Evolutionary conservation across 106 monocot species (phyloP), one percentile per base, ranked within the genome.

Genomic region (Dendrobium huoshanense): DNA sequence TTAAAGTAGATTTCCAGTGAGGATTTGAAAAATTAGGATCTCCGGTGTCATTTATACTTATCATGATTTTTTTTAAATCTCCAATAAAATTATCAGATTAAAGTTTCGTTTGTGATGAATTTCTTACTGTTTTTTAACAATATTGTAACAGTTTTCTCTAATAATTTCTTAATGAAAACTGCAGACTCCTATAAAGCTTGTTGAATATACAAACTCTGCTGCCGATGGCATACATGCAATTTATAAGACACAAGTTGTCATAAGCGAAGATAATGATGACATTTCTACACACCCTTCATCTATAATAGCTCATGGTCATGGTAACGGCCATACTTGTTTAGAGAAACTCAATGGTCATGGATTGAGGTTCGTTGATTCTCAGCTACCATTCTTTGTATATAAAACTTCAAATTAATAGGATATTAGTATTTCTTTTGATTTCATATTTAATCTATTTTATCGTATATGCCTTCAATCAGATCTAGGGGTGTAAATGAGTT

Each of bases 161-260:
- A 51, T 1, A 10, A 13, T 27, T 37, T 40, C 2, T 72, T 72
- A 27, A 24, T 33, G 29, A 72, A 72, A 15, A 65, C 22, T 65
- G 64, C 74, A 75, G 74, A 22, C 74, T 75, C 74, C 74, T 75
- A 75, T 44, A 75, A 75, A 75, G n/a, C 42, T 75, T 75, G 43
- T 75, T 43, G 74, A 75, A n/a, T 75, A 75, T 41, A 43, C 74
- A 44, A 75, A 75, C 74, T 19, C 74, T 41, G 43, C 74, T 44
- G 18, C 44, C 9, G 74, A 75, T 75, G 74, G 74, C 18, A 75
- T 44, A 42, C 17, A 75, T 75, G 41, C 74, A 43, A 44, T 44
- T 44, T 75, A 4, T 20, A 44, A 15, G 19, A 75, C 74, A 7
- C 74, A 75, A 37, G 74, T 75, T 7, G 43, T 75, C 7, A 1